Base-by-base conservation (phyloP, 2,329 filamentous ascomycete genomes). In the Trichophyton schoenleinii region DNA sequence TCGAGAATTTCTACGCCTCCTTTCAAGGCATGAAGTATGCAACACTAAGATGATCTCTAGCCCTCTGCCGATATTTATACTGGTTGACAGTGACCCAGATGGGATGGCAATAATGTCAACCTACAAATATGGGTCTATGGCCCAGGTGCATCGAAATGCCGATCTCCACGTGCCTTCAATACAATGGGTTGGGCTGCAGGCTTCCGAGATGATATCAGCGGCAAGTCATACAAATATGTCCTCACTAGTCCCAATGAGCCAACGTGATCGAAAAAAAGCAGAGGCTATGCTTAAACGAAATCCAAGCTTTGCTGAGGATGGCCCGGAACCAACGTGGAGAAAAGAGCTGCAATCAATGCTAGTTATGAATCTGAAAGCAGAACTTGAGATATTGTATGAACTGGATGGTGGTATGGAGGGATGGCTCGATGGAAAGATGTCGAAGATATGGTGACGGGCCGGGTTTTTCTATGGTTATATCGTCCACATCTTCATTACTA, bases 41-140 rank as follows among this genome's bases (percentile, higher is more conserved):
- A 58, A n/a, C 20, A 36, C 15, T 42, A 41, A 18, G 11, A 46
- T 25, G 7, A 15, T 18, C 11, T 28, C 15, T 36, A 6, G 7
- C 20, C 22, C 61, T 36, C 60, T 66, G 3, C 65, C 71, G 6
- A 77, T 84, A 59, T 81, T 79, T 63, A 79, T 76, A 1, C 73
- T 87, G 1, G 77, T 83, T 22, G 84, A 87, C 64, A 78, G 77
- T 58, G 84, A 87, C 66, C 83, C 83, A 0, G 82, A 87, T 66
- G 84, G 84, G 1, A 75, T 87, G 62, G 78, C 78, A 9, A 86
- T 87, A 58, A 74, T 85, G 69, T 82, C 80, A 13, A 84, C 79
- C 6, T 87, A 86, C 74, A 84, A 83, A 66, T 77, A 84, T 66
- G 83, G 84, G 25, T 86, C 84, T 1, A 73, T 75, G 60, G 76